Conservation (phyloP, 768 basidiomycete genomes). For the Chiua virens region DNA sequence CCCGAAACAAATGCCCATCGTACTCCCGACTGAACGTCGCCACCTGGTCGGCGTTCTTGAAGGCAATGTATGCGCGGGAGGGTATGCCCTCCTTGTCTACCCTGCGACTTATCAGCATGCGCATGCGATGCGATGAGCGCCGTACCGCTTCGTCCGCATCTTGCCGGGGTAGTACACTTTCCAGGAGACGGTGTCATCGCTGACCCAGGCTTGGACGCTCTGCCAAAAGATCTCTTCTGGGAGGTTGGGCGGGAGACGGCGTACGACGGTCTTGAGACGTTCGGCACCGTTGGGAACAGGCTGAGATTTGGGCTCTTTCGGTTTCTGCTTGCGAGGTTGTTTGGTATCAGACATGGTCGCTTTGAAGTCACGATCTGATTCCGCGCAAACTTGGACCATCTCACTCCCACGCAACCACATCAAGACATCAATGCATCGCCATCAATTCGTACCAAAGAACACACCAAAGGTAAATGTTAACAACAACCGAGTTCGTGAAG, state of each 20-base stretch:
- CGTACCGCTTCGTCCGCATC: constrained; percentile 60
- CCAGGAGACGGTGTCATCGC: constrained; percentile 69
- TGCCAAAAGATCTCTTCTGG: constrained; percentile 95
- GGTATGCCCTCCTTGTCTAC: constrained; percentile 81
- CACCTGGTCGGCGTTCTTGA: constrained; percentile 73
- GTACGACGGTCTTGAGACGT: constrained; percentile 83
- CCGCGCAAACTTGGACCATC: no score
- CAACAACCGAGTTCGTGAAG: constrained; percentile 1
- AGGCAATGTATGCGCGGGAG: constrained; percentile 90
- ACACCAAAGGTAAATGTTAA: no score
- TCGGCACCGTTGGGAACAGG: constrained; percentile 39
- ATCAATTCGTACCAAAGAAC: no score
- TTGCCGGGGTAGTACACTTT: constrained; percentile 69
- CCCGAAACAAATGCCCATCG: constrained; percentile 89
- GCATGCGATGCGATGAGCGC: neutral
- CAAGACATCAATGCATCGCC: no score
- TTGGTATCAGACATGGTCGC: constrained; percentile 14
- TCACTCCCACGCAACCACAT: no score
- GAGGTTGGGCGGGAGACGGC: constrained; percentile 86
- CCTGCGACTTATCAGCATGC: constrained; percentile 36
- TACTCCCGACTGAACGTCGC: constrained; percentile 78
- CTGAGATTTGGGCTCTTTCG: constrained; percentile 35
- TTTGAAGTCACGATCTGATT: no score
- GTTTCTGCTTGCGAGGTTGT: constrained; percentile 23
- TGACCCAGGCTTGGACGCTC: constrained; percentile 82